phyloP scores from a whole-genome alignment of 768 basidiomycete genomes.

The Tricholoma matsutake region DNA sequence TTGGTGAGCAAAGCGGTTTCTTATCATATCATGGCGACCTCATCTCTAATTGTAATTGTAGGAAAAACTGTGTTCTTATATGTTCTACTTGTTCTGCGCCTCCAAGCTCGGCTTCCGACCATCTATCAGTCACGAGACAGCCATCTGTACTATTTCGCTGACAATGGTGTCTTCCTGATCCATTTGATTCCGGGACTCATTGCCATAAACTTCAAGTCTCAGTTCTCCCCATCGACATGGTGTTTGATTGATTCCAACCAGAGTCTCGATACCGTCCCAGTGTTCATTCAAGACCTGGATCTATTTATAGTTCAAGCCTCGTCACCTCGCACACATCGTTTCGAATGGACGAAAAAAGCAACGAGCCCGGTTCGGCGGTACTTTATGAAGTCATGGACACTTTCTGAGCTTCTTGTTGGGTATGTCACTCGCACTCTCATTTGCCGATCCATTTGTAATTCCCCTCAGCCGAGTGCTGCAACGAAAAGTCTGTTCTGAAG shows the following conservation, averaged over 20 bases:
- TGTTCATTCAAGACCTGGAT: constrained; percentile 9
- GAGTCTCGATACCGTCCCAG: constrained; percentile 7
- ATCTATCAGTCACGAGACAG: constrained; percentile 13
- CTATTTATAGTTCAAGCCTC: constrained; percentile 16
- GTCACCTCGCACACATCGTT: constrained; percentile 8
- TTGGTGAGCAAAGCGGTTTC: constrained; percentile 11
- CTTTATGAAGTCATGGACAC: constrained; percentile 14
- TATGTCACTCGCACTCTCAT: constrained; percentile 6
- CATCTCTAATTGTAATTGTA: constrained; percentile 4
- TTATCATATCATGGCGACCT: constrained; percentile 7
- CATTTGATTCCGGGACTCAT: constrained; percentile 3
- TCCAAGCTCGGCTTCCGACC: constrained; percentile 12
- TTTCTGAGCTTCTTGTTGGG: constrained; percentile 12
- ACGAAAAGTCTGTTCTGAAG: constrained; percentile 6
- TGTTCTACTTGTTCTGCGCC: constrained; percentile 13
- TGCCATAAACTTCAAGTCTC: constrained; percentile 7
- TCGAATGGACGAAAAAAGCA: constrained; percentile 11
- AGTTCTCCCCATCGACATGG: constrained; percentile 8
- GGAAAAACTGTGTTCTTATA: neutral
- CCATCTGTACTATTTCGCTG: constrained; percentile 12
- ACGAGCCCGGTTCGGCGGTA: constrained; percentile 4
- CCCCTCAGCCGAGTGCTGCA: constrained; percentile 4
- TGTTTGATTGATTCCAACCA: constrained; percentile 15
- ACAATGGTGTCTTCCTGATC: constrained; percentile 11
- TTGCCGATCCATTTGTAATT: constrained; percentile 3